These are phyloP conservation scores for Trichoderma endophyticum DNA, from an alignment of 2,329 filamentous ascomycete species.

Conservation along the genomic window DNA sequence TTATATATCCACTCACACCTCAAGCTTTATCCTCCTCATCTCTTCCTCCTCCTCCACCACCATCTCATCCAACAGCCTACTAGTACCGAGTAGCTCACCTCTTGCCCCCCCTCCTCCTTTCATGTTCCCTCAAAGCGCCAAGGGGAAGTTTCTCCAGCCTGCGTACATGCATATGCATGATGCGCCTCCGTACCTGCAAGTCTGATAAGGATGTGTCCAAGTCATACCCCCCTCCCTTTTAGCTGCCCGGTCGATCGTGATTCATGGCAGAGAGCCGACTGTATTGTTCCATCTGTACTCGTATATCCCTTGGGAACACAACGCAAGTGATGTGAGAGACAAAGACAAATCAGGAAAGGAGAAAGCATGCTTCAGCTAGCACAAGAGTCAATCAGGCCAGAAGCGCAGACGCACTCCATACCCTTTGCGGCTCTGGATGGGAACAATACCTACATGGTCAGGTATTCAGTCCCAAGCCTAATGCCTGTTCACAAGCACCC, in stretches of 20 bases:
- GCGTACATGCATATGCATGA: conserved; percentile 13
- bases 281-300: background rate
- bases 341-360: conserved; percentile 10
- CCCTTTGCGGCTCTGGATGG: background rate
- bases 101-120: background rate
- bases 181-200: conserved; percentile 12
- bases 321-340: background rate
- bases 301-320: background rate
- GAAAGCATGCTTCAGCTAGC: conserved; percentile 7
- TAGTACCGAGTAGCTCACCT: conserved; percentile 5
- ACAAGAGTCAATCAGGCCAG: background rate
- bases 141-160: conserved; percentile 18
- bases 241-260: conserved; percentile 7
- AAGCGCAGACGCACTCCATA: background rate
- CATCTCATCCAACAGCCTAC: background rate
- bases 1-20: conserved; percentile 1
- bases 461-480: background rate
- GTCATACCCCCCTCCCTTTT: background rate
- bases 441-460: background rate
- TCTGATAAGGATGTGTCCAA: conserved; percentile 8
- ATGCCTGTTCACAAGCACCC: background rate
- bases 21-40: background rate
- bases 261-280: conserved; percentile 6
- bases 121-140: conserved; percentile 8
- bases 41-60: background rate